Base-by-base conservation (phyloP, 2,329 filamentous ascomycete species). In the Boeremia lycopersici region DNA sequence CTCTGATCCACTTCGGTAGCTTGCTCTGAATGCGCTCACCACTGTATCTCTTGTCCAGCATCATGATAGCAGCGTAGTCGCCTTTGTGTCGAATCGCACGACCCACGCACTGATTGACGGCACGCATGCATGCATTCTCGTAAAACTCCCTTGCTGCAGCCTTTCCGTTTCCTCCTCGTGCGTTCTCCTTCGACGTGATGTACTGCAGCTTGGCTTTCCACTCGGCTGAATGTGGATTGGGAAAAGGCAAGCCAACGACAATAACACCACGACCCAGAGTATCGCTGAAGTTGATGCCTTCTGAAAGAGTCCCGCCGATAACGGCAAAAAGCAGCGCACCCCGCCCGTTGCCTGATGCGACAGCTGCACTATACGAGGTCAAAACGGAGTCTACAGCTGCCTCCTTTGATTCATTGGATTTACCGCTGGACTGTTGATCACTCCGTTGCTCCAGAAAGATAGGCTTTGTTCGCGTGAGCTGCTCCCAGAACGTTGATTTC, bases 231-330 rank as follows among this genome's bases (percentile, higher is more conserved):
- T 90, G 86, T 48, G 92, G 87, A 65, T 98, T 99, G 0, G 95
- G 92, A 64, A 96, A 99, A 0, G 95, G 95, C 4, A 99, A 79
- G 0, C 95, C 95, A 12, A 98, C 85, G n/a, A 98, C 89, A 12
- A 96, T 80, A 8, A 99, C 92, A 48, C 90, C 93, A 25, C 95
- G 87, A 1, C 95, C 95, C 0, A 99, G 85, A 3, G 84, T 82
- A 76, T 99, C 93, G 0, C 91, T 93, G 78, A 99, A 99, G 76
- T 99, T 99, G 78, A 99, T 99, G 61, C 95, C 95, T 76, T 99
- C 95, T 53, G 91, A 96, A 77, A 99, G 88, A 63, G 93, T 96
- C 12, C 95, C 95, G 49, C 93, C 93, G 2, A 99, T 89, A 3
- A 99, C 93, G 48, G 91, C 93, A 25, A 99, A 84, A 0, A 99